Percentiles rank a stretch among this genome's conserved stretches.
Evolutionary conservation across 1,139 yeast genomes (phyloP).

Genomic region (Blastobotrys ciferrii): DNA sequence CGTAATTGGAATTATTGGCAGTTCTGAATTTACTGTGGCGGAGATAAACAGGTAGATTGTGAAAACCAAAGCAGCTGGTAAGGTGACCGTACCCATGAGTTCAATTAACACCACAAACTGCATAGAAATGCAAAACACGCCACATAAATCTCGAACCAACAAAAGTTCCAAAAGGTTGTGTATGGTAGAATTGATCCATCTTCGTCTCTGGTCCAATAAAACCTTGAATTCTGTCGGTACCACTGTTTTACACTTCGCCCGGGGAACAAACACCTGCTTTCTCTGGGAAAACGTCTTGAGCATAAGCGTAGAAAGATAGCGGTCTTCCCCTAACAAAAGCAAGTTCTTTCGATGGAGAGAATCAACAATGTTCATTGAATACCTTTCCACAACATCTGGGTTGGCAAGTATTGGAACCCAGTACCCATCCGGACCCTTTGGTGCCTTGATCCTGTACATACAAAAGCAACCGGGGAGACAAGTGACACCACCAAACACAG

Average conservation of each 20-base stretch:
- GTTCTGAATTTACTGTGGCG: conserved; percentile 52
- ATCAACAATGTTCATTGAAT: conserved; percentile 82
- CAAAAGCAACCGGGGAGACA: conserved; percentile 98
- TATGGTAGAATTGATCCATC: conserved; percentile 98
- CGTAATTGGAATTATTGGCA: conserved; percentile 72
- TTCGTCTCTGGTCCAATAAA: conserved; percentile 88
- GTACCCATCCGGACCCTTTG: conserved; percentile 84
- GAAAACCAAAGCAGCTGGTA: conserved; percentile 89
- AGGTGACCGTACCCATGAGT: conserved; percentile 82
- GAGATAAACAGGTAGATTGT: conserved; percentile 77
- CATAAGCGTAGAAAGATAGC: conserved; percentile 86
- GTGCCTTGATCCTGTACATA: conserved; percentile 91
- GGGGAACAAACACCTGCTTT: conserved; percentile 88
- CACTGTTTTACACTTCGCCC: conserved; percentile 92
- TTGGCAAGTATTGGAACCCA: conserved; percentile 97
- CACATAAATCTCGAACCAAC: conserved; percentile 87
- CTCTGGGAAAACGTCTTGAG: conserved; percentile 89
- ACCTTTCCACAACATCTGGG: conserved; percentile 94
- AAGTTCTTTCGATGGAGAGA: conserved; percentile 89
- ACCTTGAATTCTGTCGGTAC: conserved; percentile 84
- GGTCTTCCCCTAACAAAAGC: conserved; percentile 88
- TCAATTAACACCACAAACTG: conserved; percentile 89
- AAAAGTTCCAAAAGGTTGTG: conserved; percentile 92
- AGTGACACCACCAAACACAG: conserved; percentile 94
- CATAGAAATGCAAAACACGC: conserved; percentile 96